phyloP scores from a whole-genome alignment of 73 alveolate genomes.

The Blepharisma japonicum region DNA sequence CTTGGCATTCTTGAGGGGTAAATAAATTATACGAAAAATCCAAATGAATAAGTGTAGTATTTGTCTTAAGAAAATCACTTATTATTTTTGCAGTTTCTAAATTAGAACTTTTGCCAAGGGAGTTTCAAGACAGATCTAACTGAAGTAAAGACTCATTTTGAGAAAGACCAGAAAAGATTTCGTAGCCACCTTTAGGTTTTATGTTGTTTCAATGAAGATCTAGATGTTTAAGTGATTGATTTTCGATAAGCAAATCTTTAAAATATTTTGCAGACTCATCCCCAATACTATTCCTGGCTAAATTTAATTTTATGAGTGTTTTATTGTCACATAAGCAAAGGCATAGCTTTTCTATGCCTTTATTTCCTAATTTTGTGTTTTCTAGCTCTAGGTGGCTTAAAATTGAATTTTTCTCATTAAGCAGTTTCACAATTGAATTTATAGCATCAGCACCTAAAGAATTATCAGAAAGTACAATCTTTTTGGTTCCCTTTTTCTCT shows the following conservation, averaged over 20 bases:
- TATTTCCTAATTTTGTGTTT: neutral
- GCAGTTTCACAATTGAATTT: neutral
- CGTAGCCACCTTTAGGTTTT: conserved; percentile 43
- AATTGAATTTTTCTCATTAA: neutral
- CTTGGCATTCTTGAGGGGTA: conserved; percentile 41
- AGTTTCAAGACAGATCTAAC: conserved; percentile 22
- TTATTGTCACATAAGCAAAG: neutral
- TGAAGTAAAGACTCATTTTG: neutral
- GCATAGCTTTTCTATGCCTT: neutral
- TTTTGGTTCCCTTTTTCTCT: neutral
- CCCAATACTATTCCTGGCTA: neutral
- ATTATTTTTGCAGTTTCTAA: neutral
- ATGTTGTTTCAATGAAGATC: conserved; percentile 38
- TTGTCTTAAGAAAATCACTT: conserved; percentile 6
- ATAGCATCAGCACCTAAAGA: neutral
- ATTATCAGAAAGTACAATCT: neutral
- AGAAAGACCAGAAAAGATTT: neutral
- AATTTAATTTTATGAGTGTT: neutral
- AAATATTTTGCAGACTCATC: neutral
- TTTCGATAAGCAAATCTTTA: conserved; percentile 4
- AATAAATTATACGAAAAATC: conserved; percentile 64
- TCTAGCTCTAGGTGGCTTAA: neutral
- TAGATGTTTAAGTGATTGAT: neutral
- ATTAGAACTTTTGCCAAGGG: conserved; percentile 3
- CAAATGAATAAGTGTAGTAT: conserved; percentile 37